These are phyloP conservation scores for Rhododendron simsii DNA, from an alignment of 148 eudicot genomes.

Conservation along the genomic window DNA sequence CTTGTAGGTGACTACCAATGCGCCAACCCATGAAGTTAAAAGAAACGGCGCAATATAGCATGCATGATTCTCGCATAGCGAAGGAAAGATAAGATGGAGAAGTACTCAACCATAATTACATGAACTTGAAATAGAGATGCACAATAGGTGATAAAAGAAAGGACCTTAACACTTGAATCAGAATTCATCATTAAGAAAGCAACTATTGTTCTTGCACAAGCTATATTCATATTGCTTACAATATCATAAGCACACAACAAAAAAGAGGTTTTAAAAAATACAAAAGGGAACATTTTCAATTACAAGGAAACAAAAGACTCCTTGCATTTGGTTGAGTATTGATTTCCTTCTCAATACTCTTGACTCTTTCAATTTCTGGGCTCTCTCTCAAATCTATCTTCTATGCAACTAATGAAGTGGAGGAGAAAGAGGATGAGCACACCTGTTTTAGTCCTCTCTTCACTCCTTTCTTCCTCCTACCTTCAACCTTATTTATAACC, in stretches of 20 bases:
- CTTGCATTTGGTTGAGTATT: conserved; percentile 1
- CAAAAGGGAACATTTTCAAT: conserved; percentile 1
- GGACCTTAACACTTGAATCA: neutral
- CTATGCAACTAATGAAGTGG: conserved; percentile 41
- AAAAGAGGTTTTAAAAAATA: conserved; percentile 9
- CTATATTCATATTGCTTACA: conserved; percentile 30
- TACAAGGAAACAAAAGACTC: conserved; percentile 2
- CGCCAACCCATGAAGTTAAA: neutral
- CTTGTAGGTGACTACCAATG: too few relatives aligned
- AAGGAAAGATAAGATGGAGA: neutral
- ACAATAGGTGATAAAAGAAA: neutral
- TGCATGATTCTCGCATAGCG: neutral
- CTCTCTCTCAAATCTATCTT: conserved; percentile 15
- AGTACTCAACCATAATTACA: neutral
- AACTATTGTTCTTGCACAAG: neutral
- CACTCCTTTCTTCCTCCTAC: conserved; percentile 77
- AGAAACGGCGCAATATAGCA: neutral
- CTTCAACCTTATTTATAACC: conserved; percentile 13
- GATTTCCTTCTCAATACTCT: conserved; percentile 11
- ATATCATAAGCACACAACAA: conserved; percentile 27
- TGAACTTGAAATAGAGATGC: neutral
- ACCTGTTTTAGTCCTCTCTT: conserved; percentile 54
- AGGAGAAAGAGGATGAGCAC: conserved; percentile 99
- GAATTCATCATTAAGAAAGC: neutral
- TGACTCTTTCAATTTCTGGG: conserved; percentile 10